These are phyloP conservation scores for Nitzschia sp. DNA, from an alignment of 108 stramenopile genomes.

Conservation along the genomic window DNA sequence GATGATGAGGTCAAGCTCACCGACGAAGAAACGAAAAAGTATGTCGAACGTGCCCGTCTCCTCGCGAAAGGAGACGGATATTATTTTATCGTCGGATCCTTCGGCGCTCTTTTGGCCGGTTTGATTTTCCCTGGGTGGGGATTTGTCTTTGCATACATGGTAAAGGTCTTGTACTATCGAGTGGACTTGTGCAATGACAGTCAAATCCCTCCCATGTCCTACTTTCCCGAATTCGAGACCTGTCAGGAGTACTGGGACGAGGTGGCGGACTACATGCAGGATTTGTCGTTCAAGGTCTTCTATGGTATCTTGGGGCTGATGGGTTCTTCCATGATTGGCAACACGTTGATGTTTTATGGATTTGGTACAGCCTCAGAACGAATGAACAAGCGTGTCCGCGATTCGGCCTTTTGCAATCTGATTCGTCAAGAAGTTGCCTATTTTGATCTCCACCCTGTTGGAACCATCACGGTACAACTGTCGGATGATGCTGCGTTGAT, in stretches of 20 bases:
- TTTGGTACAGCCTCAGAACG: constrained; percentile 61
- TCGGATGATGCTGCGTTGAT: constrained; percentile 65
- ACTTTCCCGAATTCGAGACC: constrained; percentile 10
- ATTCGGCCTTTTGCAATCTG: constrained; percentile 46
- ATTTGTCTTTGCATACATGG: constrained; percentile 55
- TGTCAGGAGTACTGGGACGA: constrained; percentile 50
- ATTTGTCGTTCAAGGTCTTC: constrained; percentile 29
- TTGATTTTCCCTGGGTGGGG: constrained; percentile 67
- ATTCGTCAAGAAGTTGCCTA: constrained; percentile 54
- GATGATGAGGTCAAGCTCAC: neutral
- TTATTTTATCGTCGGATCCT: constrained; percentile 36
- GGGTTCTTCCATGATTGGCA: constrained; percentile 40
- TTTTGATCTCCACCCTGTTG: constrained; percentile 48
- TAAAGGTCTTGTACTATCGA: constrained; percentile 41
- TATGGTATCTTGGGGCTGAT: constrained; percentile 34
- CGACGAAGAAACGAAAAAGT: constrained; percentile 23
- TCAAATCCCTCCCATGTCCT: neutral
- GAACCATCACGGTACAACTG: constrained; percentile 59
- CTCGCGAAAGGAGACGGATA: constrained; percentile 37
- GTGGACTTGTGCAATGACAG: constrained; percentile 31
- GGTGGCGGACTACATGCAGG: constrained; percentile 39
- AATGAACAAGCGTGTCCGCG: constrained; percentile 68
- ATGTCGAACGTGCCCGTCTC: constrained; percentile 32
- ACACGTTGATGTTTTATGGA: constrained; percentile 49
- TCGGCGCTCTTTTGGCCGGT: constrained; percentile 58